A percentile compares a stretch with the other conserved stretches of the same genome.
Evolutionary conservation across 495 filamentous ascomycete species (phyloP).

Genomic region (Letharia columbiana): DNA sequence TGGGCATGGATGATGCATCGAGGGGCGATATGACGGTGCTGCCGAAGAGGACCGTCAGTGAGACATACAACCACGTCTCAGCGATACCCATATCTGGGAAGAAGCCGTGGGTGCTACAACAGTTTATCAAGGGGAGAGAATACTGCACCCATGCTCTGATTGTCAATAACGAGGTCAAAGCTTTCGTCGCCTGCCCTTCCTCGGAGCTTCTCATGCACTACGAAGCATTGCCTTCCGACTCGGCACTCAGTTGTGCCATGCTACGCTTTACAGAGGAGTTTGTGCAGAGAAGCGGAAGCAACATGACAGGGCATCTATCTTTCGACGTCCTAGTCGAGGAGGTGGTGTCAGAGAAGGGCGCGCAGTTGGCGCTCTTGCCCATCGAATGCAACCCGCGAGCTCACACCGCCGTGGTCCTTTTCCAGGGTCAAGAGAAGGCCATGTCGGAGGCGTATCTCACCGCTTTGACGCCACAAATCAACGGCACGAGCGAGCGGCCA

Average conservation of each 20-base stretch:
- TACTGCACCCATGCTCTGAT: constrained; percentile 64
- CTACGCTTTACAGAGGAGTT: constrained; percentile 52
- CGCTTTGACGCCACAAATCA: constrained; percentile 25
- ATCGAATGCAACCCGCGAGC: constrained; percentile 58
- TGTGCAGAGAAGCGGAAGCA: constrained; percentile 36
- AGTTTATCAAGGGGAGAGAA: constrained; percentile 54
- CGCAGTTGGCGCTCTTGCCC: constrained; percentile 36
- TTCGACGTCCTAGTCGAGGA: constrained; percentile 57
- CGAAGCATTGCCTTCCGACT: constrained; percentile 43
- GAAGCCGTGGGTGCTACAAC: constrained; percentile 59
- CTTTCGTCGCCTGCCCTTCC: constrained; percentile 55
- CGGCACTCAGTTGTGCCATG: constrained; percentile 48
- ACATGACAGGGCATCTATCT: constrained; percentile 60
- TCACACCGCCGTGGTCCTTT: constrained; percentile 51
- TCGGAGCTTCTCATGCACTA: constrained; percentile 54
- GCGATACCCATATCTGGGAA: constrained; percentile 46
- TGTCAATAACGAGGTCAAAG: constrained; percentile 48
- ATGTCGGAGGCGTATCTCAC: constrained; percentile 36
- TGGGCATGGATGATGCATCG: constrained; percentile 41
- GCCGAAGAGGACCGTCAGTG: constrained; percentile 43
- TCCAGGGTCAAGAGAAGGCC: constrained; percentile 30
- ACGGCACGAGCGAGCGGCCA: not conserved
- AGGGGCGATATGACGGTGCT: constrained; percentile 43
- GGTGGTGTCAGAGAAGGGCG: constrained; percentile 30
- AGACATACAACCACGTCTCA: constrained; percentile 48